phyloP scores from a whole-genome alignment of 352 stramenopile genomes.

The Pythium sp. region DNA sequence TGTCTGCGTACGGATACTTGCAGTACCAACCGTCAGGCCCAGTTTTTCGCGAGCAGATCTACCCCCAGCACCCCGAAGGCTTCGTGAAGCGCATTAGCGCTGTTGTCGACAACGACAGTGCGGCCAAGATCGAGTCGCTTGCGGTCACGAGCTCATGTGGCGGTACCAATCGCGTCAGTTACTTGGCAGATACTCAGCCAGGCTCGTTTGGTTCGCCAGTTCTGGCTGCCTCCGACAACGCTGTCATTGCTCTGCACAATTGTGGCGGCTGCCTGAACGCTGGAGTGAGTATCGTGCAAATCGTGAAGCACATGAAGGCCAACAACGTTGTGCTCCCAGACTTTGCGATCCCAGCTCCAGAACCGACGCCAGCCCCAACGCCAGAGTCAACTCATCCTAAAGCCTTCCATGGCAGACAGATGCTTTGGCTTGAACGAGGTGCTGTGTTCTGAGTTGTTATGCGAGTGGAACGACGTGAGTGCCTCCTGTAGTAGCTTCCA shows the following conservation, averaged over 20 bases:
- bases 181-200: constrained; percentile 38
- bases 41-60: constrained; percentile 35
- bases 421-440: neutral
- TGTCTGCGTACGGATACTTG: constrained; percentile 33
- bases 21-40: constrained; percentile 28
- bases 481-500: neutral
- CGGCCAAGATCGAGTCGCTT: constrained; percentile 22
- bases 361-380: neutral
- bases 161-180: constrained; percentile 24
- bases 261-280: constrained; percentile 39
- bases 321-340: constrained; percentile 25
- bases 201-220: constrained; percentile 48
- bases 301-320: constrained; percentile 25
- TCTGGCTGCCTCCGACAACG: constrained; percentile 36
- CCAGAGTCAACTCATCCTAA: neutral
- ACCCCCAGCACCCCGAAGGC: constrained; percentile 41
- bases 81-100: constrained; percentile 35
- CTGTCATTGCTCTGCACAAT: constrained; percentile 45
- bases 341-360: neutral
- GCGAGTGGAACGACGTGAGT: neutral
- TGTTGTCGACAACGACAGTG: constrained; percentile 25
- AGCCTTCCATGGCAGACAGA: neutral
- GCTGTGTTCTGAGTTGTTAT: neutral
- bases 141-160: constrained; percentile 4
- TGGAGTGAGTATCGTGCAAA: constrained; percentile 31